phyloP scores from a whole-genome alignment of 2,329 filamentous ascomycete species.

The Biscogniauxia marginata region DNA sequence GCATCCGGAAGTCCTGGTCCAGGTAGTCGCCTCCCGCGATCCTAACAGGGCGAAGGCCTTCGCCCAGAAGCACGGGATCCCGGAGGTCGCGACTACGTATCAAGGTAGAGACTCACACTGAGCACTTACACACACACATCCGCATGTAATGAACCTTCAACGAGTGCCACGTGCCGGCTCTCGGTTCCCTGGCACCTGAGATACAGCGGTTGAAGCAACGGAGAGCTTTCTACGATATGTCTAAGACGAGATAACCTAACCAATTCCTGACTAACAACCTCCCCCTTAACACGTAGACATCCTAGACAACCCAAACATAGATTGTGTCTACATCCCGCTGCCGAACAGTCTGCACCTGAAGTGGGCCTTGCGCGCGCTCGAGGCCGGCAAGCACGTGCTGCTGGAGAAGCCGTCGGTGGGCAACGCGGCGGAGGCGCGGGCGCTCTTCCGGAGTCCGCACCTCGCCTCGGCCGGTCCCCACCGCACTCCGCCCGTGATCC shows the following conservation, averaged over 20 bases:
- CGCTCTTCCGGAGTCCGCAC: conserved; percentile 41
- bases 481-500: conserved; percentile 41
- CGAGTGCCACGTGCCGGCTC: background rate
- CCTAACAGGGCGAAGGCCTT: conserved; percentile 44
- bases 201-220: too few species aligned
- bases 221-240: too few species aligned
- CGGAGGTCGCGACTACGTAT: conserved; percentile 48
- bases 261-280: background rate
- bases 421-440: conserved; percentile 44
- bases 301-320: conserved; percentile 42
- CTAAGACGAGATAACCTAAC: background rate
- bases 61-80: conserved; percentile 51
- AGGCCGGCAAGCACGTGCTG: conserved; percentile 53
- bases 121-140: background rate
- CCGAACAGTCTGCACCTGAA: conserved; percentile 43
- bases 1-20: conserved; percentile 53
- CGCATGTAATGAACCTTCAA: background rate
- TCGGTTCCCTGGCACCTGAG: background rate
- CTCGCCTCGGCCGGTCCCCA: conserved; percentile 31
- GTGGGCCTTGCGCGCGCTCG: conserved; percentile 48
- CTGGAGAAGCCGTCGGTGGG: conserved; percentile 53
- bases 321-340: conserved; percentile 52
- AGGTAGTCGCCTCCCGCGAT: conserved; percentile 52
- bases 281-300: conserved; percentile 24
- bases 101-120: conserved; percentile 37